Evolutionary conservation across 1,284 basidiomycete genomes (phyloP).

Genomic region (Boletus sp.): DNA sequence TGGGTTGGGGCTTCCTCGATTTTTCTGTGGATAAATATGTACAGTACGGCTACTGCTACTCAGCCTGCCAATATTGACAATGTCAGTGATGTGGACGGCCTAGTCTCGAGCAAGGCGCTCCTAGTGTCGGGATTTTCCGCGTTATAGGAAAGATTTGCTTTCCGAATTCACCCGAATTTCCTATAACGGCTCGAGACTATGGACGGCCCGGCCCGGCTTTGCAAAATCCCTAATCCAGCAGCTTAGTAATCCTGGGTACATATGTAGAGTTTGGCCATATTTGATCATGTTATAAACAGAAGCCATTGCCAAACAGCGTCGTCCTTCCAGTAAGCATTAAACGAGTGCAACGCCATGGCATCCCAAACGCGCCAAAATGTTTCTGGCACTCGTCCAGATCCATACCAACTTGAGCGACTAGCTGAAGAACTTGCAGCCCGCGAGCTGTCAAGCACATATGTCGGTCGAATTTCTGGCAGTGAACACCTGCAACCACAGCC

Average conservation of each 20-base stretch:
- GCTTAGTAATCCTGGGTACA: background rate
- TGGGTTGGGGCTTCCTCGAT: too few relatives aligned
- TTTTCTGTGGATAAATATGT: too few relatives aligned
- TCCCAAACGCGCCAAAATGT: constrained; percentile 15
- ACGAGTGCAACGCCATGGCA: constrained; percentile 13
- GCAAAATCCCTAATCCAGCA: too few relatives aligned
- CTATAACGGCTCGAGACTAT: too few relatives aligned
- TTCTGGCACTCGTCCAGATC: constrained; percentile 39
- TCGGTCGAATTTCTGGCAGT: constrained; percentile 3
- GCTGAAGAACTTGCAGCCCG: constrained; percentile 68
- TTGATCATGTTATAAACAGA: constrained; percentile 27
- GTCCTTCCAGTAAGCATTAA: background rate
- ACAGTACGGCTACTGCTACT: too few relatives aligned
- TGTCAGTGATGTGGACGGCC: too few relatives aligned
- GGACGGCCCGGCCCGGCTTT: too few relatives aligned
- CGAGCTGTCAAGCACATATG: constrained; percentile 38
- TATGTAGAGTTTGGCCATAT: constrained; percentile 4
- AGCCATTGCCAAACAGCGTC: constrained; percentile 24
- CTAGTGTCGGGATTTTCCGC: too few relatives aligned
- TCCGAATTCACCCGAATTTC: too few relatives aligned
- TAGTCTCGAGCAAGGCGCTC: too few relatives aligned
- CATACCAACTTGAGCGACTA: constrained; percentile 65
- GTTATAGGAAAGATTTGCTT: too few relatives aligned
- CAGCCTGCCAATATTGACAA: too few relatives aligned
- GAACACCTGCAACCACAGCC: constrained; percentile 17